Evolutionary conservation across 1,139 yeast genomes (phyloP), one percentile per base, ranked within the genome.

Genomic region (Geotrichum restrictum): DNA sequence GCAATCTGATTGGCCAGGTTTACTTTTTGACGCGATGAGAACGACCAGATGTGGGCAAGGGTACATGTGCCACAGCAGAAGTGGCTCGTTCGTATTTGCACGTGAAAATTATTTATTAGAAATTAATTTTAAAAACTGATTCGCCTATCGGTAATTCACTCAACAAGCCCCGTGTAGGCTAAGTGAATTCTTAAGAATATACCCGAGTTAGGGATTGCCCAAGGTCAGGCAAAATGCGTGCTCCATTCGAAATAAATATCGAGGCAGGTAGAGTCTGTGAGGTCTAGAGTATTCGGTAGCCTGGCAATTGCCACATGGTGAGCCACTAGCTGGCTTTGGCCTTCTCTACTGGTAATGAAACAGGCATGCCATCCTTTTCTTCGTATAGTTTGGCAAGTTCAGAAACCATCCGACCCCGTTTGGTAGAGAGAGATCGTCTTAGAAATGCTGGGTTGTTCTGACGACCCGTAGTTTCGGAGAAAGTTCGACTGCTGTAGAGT

Each of bases 361-460:
- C n/a, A 24, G 29, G 29, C 5, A 24, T 24, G 8, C 5, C 29
- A 24, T 24, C 29, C 29, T 24, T 24, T 24, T 46, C 44, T 21
- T 67, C 70, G 51, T 66, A 67, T 38, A 66, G 59, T 45, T 60
- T 63, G 6, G 69, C 68, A 45, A 67, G 54, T 51, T 67, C 68
- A 6, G 68, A 65, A 1, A 67, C 70, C 62, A 64, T 59, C 38
- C 60, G 58, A 16, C 69, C 69, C 2, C 67, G 56, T 19, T 62
- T 56, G 2, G 62, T 61, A 4, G 63, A 53, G 10, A 58, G 57
- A n/a, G 50, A 32, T 18, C 44, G 33, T 32, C 24, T 21, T n/a
- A 36, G 42, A 4, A 39, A 21, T 1, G 45, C 8, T 13, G 31
- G 7, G 38, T 11, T 8, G 33, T 34, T 22, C 29, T 24, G 31